These are phyloP conservation scores for Rubia tinctorum DNA, from an alignment of 305 asterid species.

Conservation along the genomic window DNA sequence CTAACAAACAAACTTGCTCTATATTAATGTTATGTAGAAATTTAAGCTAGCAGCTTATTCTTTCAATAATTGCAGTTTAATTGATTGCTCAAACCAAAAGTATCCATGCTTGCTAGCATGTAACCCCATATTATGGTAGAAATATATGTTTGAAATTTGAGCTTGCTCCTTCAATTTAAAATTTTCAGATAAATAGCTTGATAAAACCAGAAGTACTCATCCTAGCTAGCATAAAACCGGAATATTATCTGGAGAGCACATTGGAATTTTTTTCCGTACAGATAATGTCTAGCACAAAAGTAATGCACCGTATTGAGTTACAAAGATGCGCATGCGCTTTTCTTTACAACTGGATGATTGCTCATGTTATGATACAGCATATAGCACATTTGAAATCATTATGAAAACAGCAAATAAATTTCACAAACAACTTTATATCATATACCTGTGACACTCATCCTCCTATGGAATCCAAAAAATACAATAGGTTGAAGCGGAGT, in stretches of 20 bases:
- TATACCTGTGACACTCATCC: conserved; percentile 98
- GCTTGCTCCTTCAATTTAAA: background rate
- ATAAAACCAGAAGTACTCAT: background rate
- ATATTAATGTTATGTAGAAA: no score
- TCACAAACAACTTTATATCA: background rate
- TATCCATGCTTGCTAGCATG: background rate
- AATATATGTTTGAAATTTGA: background rate
- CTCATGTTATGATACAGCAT: no score
- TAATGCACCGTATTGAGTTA: background rate
- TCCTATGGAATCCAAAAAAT: conserved; percentile 94
- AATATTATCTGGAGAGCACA: background rate
- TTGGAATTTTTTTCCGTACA: background rate
- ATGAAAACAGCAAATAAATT: background rate
- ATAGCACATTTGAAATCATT: background rate
- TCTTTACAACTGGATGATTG: background rate
- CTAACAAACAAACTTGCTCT: no score
- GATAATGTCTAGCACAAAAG: no score
- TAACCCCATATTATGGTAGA: no score
- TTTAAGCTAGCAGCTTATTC: background rate
- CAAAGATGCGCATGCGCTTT: background rate
- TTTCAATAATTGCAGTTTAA: background rate
- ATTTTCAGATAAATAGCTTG: background rate
- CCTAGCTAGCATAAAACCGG: background rate
- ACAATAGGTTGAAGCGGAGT: conserved; percentile 97
- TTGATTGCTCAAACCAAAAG: background rate